Percentiles rank a stretch among this genome's conserved stretches.
Evolutionary conservation across 179 eudicot species (phyloP).

Genomic region (Vitellaria paradoxa): DNA sequence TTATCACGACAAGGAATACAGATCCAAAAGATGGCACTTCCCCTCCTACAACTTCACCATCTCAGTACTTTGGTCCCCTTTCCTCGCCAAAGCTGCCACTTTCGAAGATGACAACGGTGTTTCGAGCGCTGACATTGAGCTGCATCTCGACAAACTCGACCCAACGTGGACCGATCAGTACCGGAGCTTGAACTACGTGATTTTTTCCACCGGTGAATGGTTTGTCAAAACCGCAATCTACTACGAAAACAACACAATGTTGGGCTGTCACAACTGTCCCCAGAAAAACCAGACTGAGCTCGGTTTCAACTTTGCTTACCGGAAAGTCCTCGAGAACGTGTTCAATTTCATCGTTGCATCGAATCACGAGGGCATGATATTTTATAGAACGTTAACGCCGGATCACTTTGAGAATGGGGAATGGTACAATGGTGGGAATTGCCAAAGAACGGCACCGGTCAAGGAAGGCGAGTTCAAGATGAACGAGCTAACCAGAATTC

Average conservation of each 20-base stretch:
- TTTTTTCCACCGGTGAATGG: slow-evolving; percentile 86
- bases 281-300: slow-evolving; percentile 43
- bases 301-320: slow-evolving; percentile 58
- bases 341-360: slow-evolving; percentile 55
- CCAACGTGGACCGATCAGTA: slow-evolving; percentile 52
- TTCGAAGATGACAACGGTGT: slow-evolving; percentile 70
- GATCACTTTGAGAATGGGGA: slow-evolving; percentile 87
- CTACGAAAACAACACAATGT: slow-evolving; percentile 48
- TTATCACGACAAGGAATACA: slow-evolving; percentile 64
- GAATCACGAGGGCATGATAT: slow-evolving; percentile 55
- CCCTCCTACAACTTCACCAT: slow-evolving; percentile 63
- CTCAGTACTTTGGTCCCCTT: slow-evolving; percentile 77
- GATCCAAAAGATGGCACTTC: slow-evolving; percentile 67
- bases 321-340: slow-evolving; percentile 45
- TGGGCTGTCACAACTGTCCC: slow-evolving; percentile 76
- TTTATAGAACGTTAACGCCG: slow-evolving; percentile 76
- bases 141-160: slow-evolving; percentile 79
- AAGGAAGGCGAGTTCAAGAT: slow-evolving; percentile 56
- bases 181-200: slow-evolving; percentile 52
- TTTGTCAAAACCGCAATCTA: slow-evolving; percentile 63
- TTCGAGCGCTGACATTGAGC: slow-evolving; percentile 54
- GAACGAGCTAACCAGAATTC: too few relatives aligned
- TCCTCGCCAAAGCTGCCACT: slow-evolving; percentile 63
- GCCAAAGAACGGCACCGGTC: slow-evolving; percentile 52
- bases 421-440: slow-evolving; percentile 74